phyloP scores from a whole-genome alignment of 202 grass and related monocot genomes.

The Panicum virgatum region DNA sequence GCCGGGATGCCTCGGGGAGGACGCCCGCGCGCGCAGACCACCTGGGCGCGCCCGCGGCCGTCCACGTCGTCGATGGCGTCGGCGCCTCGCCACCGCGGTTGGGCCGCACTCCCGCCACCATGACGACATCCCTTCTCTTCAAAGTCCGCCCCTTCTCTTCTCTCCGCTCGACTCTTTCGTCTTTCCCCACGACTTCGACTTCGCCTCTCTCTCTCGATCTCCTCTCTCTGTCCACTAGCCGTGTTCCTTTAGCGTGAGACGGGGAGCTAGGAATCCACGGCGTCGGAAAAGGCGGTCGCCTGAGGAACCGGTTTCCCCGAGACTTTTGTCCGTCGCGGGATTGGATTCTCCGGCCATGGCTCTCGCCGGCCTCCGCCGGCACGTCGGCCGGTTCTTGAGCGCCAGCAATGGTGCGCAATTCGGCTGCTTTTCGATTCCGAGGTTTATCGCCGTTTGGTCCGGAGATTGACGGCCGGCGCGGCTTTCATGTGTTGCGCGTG shows the following conservation, averaged over 20 bases:
- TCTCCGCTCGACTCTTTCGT: neutral
- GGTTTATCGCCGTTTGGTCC: neutral
- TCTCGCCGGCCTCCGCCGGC: slow-evolving; percentile 20
- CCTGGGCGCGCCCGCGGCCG: neutral
- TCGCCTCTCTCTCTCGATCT: neutral
- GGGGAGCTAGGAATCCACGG: slow-evolving; percentile 28
- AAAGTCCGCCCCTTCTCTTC: neutral
- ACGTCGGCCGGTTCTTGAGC: slow-evolving; percentile 18
- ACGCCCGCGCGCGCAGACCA: fast-evolving
- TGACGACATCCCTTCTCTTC: slow-evolving; percentile 41
- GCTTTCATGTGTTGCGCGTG: neutral
- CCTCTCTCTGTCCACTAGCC: neutral
- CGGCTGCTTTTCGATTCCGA: neutral
- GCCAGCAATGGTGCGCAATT: slow-evolving; percentile 36
- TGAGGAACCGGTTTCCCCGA: slow-evolving; percentile 1
- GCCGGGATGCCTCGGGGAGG: fast-evolving
- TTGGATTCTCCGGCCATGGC: slow-evolving; percentile 33
- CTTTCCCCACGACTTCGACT: neutral
- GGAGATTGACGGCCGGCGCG: neutral
- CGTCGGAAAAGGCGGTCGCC: neutral
- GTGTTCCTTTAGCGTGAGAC: neutral
- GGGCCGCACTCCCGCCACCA: neutral
- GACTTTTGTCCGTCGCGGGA: neutral
- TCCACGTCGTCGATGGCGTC: slow-evolving; percentile 22
- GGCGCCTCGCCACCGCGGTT: neutral